Base-by-base conservation (phyloP, 1,284 basidiomycete genomes). In the Mycena sp. region DNA sequence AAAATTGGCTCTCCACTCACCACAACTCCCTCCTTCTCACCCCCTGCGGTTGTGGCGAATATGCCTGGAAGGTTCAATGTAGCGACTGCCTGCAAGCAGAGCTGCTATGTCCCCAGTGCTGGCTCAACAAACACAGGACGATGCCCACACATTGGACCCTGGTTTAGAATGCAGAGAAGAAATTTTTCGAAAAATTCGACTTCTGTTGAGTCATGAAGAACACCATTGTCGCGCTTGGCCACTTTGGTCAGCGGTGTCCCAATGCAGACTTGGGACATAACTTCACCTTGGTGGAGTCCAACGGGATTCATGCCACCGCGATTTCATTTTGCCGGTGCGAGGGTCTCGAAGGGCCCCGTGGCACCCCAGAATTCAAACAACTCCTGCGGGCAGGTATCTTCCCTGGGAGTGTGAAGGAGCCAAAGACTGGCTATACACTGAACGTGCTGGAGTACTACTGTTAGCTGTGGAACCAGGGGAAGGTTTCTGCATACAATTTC, bases 81-180 rank as follows among this genome's bases (percentile, higher is more conserved):
- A 30, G 4, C 10, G 59, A 61, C 6, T 61, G 59, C 23, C 3
- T 61, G 5, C 59, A 61, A 35, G 17, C 35, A 1, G 44, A 40
- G 44, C 29, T 61, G 5, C 23, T 55, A 1, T 61, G 58, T 32
- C 50, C 11, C 28, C 58, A 60, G 32, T 60, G 58, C 41, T 60
- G 58, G 58, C 16, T 60, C 6, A 49, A 53, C 25, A 48, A 44
- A 19, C 58, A 60, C 43, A n/a, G 50, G 11, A 53, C 49, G 4
- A 44, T 45, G 40, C 58, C 58, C 28, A 52, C 58, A 14, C 58
- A 61, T 29, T 62, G 60, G 52, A 53, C 60, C 14, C n/a, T 62
- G 1, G 30, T 62, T 11, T 62, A 54, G 60, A 44, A 57, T 23
- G 9, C 28, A 7, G 5, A 29, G 7, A 38, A 56, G 16, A 2